Percentiles rank a stretch among this genome's conserved stretches.
Evolutionary conservation across 108 stramenopile genomes (phyloP).

Genomic region (Skeletonema menzelii): DNA sequence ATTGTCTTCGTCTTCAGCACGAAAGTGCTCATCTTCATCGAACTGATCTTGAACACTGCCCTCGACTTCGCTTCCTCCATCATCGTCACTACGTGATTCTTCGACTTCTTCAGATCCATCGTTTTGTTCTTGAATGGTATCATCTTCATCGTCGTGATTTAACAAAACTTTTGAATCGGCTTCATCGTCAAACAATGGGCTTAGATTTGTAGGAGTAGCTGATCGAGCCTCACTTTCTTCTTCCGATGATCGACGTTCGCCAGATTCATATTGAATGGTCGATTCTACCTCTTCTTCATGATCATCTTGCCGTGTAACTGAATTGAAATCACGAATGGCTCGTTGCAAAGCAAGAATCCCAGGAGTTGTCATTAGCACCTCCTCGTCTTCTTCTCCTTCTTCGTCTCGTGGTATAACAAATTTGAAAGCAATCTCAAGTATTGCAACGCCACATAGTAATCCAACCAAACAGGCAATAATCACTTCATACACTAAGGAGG

Average conservation of each 20-base stretch:
- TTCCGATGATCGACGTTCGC: neutral
- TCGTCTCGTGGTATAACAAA: neutral
- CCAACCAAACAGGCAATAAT: neutral
- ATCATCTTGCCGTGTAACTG: neutral
- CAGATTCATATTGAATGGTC: neutral
- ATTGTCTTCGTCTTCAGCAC: neutral
- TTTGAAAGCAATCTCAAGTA: neutral
- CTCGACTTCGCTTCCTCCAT: neutral
- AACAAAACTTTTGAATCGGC: neutral
- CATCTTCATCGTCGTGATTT: neutral
- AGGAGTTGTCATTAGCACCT: neutral
- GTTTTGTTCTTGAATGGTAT: neutral
- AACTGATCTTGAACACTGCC: neutral
- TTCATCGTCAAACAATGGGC: constrained; percentile 1
- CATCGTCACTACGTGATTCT: too few species aligned
- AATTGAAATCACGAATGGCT: neutral
- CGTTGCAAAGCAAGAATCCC: neutral
- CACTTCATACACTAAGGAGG: neutral
- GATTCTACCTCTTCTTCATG: too few species aligned
- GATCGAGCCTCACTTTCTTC: neutral
- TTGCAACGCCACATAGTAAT: neutral
- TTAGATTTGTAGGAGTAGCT: neutral
- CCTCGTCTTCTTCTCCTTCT: neutral
- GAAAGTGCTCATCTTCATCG: neutral
- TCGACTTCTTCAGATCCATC: neutral